phyloP scores from a whole-genome alignment of 805 yeast species.

The Candida nonsorbophila region DNA sequence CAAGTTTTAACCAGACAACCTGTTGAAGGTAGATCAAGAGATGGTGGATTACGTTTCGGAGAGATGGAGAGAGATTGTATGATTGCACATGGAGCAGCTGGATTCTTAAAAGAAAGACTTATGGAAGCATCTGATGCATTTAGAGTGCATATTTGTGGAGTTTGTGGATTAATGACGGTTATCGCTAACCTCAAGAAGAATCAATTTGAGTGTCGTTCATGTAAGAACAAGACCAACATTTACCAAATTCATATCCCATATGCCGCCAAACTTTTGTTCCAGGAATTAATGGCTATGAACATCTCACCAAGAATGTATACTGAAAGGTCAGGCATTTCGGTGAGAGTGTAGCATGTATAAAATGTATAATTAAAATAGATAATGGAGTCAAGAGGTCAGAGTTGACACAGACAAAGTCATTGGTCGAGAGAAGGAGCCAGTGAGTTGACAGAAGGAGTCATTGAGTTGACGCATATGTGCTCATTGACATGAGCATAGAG shows the following conservation, averaged over 20 bases:
- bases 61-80: slow-evolving; percentile 99
- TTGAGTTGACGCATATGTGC: no score
- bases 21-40: slow-evolving; percentile 98
- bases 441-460: no score
- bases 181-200: slow-evolving; percentile 96
- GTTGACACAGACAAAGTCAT: no score
- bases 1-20: slow-evolving; percentile 98
- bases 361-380: neutral
- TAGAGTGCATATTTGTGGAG: slow-evolving; percentile 96
- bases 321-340: slow-evolving; percentile 67
- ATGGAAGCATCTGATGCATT: slow-evolving; percentile 99
- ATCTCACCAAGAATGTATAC: slow-evolving; percentile 95
- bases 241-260: slow-evolving; percentile 97
- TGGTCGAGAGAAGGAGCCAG: no score
- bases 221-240: slow-evolving; percentile 97
- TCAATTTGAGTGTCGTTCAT: slow-evolving; percentile 97
- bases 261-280: slow-evolving; percentile 97
- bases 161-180: slow-evolving; percentile 97
- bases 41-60: slow-evolving; percentile 98
- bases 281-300: slow-evolving; percentile 99
- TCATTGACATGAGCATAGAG: no score
- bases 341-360: slow-evolving; percentile 18
- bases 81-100: slow-evolving; percentile 99
- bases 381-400: no score
- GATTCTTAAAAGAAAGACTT: slow-evolving; percentile 92